Conservation (phyloP, 2,329 filamentous ascomycete species). For the Penicillium sp. region DNA sequence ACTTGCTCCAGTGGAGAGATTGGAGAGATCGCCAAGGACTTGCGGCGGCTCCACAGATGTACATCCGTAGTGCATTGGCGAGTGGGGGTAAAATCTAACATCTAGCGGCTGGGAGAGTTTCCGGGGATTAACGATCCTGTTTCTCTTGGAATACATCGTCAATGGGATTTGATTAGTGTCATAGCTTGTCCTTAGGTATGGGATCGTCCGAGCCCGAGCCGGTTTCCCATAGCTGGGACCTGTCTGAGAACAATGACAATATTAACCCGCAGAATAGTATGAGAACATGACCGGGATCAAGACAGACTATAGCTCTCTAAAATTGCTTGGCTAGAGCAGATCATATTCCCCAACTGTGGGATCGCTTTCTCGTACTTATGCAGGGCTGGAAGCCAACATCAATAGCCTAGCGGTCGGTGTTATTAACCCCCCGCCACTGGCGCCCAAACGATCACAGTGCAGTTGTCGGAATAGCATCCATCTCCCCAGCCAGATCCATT, state of each 20-base stretch:
- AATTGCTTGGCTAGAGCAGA: neutral
- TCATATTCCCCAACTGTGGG: neutral
- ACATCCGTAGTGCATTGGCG: neutral
- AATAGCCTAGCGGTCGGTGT: constrained; percentile 8
- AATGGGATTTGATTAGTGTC: neutral
- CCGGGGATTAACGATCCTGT: neutral
- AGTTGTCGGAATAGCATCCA: neutral
- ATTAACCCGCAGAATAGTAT: neutral
- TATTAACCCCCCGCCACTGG: neutral
- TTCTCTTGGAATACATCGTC: neutral
- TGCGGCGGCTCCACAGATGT: neutral
- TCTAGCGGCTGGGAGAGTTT: neutral
- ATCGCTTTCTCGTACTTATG: constrained; percentile 3
- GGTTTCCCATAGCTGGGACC: neutral
- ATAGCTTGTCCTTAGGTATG: neutral
- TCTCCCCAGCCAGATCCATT: neutral
- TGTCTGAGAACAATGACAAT: neutral
- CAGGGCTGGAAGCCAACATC: constrained; percentile 1
- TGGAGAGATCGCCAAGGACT: neutral
- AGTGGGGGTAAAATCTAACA: neutral
- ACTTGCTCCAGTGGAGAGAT: neutral
- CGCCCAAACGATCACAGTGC: constrained; percentile 8
- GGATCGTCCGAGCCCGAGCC: neutral
- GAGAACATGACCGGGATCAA: neutral
- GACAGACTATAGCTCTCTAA: neutral